These are phyloP conservation scores for Paradendryphiella salina DNA, from an alignment of 2,329 filamentous ascomycete genomes.

Conservation along the genomic window DNA sequence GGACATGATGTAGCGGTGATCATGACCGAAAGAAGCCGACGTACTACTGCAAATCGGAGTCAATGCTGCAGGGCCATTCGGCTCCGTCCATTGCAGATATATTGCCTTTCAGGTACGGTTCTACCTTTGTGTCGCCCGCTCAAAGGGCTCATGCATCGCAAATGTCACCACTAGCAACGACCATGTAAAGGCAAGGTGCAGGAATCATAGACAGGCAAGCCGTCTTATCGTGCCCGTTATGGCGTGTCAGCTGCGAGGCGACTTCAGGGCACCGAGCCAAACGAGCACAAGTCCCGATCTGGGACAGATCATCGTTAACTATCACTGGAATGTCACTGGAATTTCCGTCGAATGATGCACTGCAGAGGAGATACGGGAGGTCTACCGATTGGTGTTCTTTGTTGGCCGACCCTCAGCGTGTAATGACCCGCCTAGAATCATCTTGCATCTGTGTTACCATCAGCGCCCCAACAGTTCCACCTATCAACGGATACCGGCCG, in stretches of 20 bases:
- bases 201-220: neutral
- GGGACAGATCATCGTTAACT: conserved; percentile 3
- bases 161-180: conserved; percentile 8
- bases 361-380: conserved; percentile 8
- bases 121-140: conserved; percentile 8
- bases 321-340: conserved; percentile 21
- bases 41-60: conserved; percentile 9
- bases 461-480: conserved; percentile 39
- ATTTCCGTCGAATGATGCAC: conserved; percentile 4
- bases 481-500: conserved; percentile 23
- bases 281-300: neutral
- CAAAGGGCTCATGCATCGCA: conserved; percentile 10
- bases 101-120: conserved; percentile 6
- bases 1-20: conserved; percentile 1
- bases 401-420: conserved; percentile 13
- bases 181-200: conserved; percentile 5
- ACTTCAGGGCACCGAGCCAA: conserved; percentile 3
- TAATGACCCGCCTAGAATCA: conserved; percentile 18
- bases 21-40: conserved; percentile 3
- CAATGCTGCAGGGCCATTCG: conserved; percentile 6
- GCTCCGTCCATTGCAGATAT: conserved; percentile 5
- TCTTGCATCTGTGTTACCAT: conserved; percentile 30
- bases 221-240: neutral
- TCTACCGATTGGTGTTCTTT: conserved; percentile 21
- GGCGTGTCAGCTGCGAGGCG: conserved; percentile 1